Conservation (phyloP, 805 yeast species). For the Metschnikowia shivogae region DNA sequence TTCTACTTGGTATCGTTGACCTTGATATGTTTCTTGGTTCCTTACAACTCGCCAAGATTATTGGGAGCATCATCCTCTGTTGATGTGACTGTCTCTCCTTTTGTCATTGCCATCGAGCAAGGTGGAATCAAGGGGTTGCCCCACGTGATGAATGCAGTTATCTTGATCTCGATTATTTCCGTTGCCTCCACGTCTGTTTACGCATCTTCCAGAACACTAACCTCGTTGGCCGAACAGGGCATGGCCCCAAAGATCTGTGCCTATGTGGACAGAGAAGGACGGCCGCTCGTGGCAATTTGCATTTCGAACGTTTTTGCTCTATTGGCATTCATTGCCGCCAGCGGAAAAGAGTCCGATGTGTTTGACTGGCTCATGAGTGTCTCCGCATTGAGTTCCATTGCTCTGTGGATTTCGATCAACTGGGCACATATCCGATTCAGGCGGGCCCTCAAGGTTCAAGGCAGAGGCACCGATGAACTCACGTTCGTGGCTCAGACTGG, state of each 20-base stretch:
- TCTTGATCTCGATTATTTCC: constrained; percentile 58
- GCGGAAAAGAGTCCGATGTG: constrained; percentile 50
- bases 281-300: constrained; percentile 68
- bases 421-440: constrained; percentile 62
- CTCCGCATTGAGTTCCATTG: constrained; percentile 71
- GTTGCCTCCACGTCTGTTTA: constrained; percentile 73
- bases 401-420: constrained; percentile 77
- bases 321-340: constrained; percentile 60
- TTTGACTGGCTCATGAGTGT: constrained; percentile 76
- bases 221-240: constrained; percentile 63
- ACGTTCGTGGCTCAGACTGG: constrained; percentile 37
- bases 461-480: constrained; percentile 34
- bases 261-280: constrained; percentile 71
- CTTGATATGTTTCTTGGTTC: constrained; percentile 65
- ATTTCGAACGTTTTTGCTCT: constrained; percentile 53
- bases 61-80: constrained; percentile 46
- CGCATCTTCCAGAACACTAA: constrained; percentile 55
- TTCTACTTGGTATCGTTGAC: constrained; percentile 60
- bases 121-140: constrained; percentile 67
- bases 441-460: constrained; percentile 53
- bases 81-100: constrained; percentile 69
- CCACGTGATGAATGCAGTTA: constrained; percentile 63
- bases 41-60: constrained; percentile 45
- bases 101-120: constrained; percentile 63
- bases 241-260: constrained; percentile 58